Conservation (phyloP, 495 filamentous ascomycete species). For the Pyrenopolyporus hunteri region DNA sequence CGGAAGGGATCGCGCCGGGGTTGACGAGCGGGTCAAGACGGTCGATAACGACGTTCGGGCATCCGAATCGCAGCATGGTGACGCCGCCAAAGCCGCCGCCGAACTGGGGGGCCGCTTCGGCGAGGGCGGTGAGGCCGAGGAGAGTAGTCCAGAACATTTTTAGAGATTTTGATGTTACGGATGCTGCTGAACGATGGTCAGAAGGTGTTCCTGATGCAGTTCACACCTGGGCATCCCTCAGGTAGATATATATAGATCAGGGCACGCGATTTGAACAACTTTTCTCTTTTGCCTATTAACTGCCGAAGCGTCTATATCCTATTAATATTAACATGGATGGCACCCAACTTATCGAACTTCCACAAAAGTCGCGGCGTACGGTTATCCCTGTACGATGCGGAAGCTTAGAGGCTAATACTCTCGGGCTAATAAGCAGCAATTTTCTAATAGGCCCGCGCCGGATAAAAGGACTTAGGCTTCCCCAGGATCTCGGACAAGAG, state of each 20-base stretch:
- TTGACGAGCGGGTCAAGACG: slow-evolving; percentile 53
- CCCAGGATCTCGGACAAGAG: slow-evolving; percentile 2
- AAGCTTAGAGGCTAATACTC: slow-evolving; percentile 32
- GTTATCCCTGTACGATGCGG: slow-evolving; percentile 7
- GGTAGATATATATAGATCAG: slow-evolving; percentile 31
- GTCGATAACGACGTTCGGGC: slow-evolving; percentile 52
- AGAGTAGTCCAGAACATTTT: slow-evolving; percentile 50
- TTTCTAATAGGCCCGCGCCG: slow-evolving; percentile 24
- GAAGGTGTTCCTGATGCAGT: slow-evolving; percentile 3
- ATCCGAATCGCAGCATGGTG: slow-evolving; percentile 57
- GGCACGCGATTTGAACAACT: background rate
- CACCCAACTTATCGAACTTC: slow-evolving; percentile 30
- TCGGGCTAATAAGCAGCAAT: slow-evolving; percentile 27
- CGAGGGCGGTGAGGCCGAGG: slow-evolving; percentile 46
- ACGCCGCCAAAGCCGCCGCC: slow-evolving; percentile 40
- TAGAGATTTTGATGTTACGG: slow-evolving; percentile 9
- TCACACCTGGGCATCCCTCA: slow-evolving; percentile 5
- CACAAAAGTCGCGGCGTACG: slow-evolving; percentile 21
- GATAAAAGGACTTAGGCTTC: slow-evolving; percentile 21
- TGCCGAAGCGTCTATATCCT: slow-evolving; percentile 29
- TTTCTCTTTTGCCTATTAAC: slow-evolving; percentile 25
- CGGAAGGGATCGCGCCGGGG: slow-evolving; percentile 47
- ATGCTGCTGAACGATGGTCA: slow-evolving; percentile 6
- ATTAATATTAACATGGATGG: slow-evolving; percentile 37
- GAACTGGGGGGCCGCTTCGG: slow-evolving; percentile 48